Base-by-base conservation (phyloP, 805 yeast species). In the Pichia pseudocactophila region DNA sequence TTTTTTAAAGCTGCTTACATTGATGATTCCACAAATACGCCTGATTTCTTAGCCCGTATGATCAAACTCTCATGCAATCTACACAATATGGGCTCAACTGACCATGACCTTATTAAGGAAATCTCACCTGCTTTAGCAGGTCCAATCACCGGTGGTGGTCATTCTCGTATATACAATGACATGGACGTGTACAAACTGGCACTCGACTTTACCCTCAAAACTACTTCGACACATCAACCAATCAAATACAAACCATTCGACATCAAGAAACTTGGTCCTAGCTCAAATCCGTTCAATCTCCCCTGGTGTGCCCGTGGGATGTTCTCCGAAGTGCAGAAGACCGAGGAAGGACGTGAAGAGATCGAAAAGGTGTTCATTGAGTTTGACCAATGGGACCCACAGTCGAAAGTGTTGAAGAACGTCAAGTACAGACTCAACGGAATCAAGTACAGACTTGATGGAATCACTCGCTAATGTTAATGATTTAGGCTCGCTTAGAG, bases 221-320 rank as follows among this genome's bases (percentile, higher is more conserved):
- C 97, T 0, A 17, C 41, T 15, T 50, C 55, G 4, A n/a, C 58
- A 51, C 26, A 49, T 7, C 60, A 59, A 41, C 62, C 65, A 1
- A 56, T 62, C 22, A 46, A 42, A 17, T 51, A 54, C 39, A 50
- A 45, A 36, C 49, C 54, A n/a, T 84, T 80, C 56, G 76, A 75
- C 39, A 69, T 84, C 32, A 78, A 84, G 7, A 74, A 74, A 47
- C 62, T 82, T 16, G 87, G 86, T 2, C 66, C 74, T 22, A 37
- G 40, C 15, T 20, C 45, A 8, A 89, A 90, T 59, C 96, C 96
- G 0, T 90, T 74, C 55, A 78, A 82, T 45, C 64, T 90, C 31
- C 97, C 97, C 1, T 90, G 97, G 96, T 83, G 94, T 53, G 74
- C 88, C 64, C 66, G 96, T 35, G 96, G 96, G 0, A 64, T 90